Percentiles rank a stretch among this genome's conserved stretches.
Conservation (phyloP, 345 rosid species). For the Eucalyptus marginata region DNA sequence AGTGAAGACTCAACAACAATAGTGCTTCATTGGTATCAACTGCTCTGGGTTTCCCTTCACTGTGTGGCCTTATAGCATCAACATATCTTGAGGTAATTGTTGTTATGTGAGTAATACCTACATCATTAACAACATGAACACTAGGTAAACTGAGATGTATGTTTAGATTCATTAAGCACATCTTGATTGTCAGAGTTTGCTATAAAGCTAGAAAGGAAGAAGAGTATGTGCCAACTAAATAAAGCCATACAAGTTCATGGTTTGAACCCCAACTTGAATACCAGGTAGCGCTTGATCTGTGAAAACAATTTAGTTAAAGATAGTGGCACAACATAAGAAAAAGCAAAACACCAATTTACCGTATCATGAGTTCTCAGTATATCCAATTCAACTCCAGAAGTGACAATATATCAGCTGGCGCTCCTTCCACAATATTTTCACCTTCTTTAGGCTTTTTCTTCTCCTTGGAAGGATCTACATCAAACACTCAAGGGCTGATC, state of each 20-base stretch:
- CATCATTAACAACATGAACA: too few relatives aligned
- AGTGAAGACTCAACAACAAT: background rate
- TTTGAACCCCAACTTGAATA: too few relatives aligned
- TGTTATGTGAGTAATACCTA: too few relatives aligned
- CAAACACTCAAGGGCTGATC: slow-evolving; percentile 78
- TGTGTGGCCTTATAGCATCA: too few relatives aligned
- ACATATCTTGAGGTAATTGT: too few relatives aligned
- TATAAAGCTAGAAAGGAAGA: background rate
- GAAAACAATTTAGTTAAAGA: background rate
- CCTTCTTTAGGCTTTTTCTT: slow-evolving; percentile 84
- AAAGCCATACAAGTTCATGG: background rate
- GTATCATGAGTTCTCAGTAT: slow-evolving; percentile 31
- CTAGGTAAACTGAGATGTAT: background rate
- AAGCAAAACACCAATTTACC: slow-evolving; percentile 10
- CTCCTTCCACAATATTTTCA: background rate
- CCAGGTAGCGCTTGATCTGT: background rate
- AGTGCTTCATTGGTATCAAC: slow-evolving; percentile 38
- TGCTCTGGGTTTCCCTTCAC: slow-evolving; percentile 57
- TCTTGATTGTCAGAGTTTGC: too few relatives aligned
- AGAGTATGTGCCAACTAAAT: background rate
- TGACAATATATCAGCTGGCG: slow-evolving; percentile 59
- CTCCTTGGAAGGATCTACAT: slow-evolving; percentile 56
- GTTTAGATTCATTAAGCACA: background rate
- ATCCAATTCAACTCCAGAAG: slow-evolving; percentile 18
- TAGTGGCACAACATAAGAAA: background rate